Conservation (phyloP, 169 alveolate species). For the Eimeria necatrix region DNA sequence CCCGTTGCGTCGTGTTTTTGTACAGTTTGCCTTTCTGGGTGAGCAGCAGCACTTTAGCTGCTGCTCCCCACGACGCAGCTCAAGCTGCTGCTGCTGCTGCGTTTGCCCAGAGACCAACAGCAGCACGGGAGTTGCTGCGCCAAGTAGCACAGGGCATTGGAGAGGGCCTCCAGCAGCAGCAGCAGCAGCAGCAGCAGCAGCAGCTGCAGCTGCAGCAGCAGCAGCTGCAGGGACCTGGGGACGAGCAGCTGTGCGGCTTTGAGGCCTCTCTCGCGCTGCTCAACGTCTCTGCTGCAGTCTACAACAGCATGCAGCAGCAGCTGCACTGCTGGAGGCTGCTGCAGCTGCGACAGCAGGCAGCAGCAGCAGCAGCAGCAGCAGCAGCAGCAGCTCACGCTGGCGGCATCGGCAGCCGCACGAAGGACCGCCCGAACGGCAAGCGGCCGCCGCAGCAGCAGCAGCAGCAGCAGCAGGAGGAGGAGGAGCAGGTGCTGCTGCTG, state of each 20-base stretch:
- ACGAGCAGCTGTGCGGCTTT: slow-evolving; percentile 38
- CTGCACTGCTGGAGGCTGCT: slow-evolving; percentile 69
- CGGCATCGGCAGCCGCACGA: neutral
- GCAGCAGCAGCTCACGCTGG: neutral
- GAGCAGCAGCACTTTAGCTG: slow-evolving; percentile 58
- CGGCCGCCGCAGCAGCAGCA: too few species aligned
- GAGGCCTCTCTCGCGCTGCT: slow-evolving; percentile 41
- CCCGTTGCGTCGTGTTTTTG: slow-evolving; percentile 55
- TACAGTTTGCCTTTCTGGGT: slow-evolving; percentile 52
- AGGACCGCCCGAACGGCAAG: too few species aligned
- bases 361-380: slow-evolving; percentile 7
- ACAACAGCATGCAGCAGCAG: slow-evolving; percentile 52
- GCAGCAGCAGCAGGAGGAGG: slow-evolving; percentile 19
- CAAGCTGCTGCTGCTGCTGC: slow-evolving; percentile 74
- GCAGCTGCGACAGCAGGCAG: slow-evolving; percentile 71
- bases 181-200: slow-evolving; percentile 39
- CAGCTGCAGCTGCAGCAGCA: neutral
- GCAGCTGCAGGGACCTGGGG: neutral
- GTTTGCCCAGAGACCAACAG: slow-evolving; percentile 36
- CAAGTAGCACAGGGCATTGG: slow-evolving; percentile 32
- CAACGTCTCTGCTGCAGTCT: slow-evolving; percentile 56
- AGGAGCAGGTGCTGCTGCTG: neutral
- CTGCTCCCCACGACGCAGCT: slow-evolving; percentile 72
- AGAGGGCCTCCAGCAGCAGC: slow-evolving; percentile 17
- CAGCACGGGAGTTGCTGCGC: slow-evolving; percentile 58